Evolutionary conservation across 495 filamentous ascomycete species (phyloP).

Genomic region (Penicillium canariense): DNA sequence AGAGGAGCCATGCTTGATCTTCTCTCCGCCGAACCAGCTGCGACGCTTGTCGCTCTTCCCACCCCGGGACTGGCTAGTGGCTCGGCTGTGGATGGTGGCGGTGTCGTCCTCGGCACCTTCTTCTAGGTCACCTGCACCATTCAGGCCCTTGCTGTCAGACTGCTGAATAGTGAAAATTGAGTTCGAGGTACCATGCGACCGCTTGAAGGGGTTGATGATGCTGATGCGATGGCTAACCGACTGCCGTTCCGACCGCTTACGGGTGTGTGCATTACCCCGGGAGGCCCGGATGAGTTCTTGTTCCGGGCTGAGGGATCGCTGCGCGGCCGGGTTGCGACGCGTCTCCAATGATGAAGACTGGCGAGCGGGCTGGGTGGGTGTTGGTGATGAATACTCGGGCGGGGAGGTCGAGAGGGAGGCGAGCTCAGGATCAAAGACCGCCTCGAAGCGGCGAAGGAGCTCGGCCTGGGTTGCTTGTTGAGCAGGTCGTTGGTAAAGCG

Average conservation of each 20-base stretch:
- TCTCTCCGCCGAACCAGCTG: slow-evolving; percentile 42
- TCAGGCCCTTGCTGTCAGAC: slow-evolving; percentile 26
- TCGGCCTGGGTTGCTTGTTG: slow-evolving; percentile 59
- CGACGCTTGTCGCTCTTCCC: slow-evolving; percentile 38
- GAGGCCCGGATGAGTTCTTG: slow-evolving; percentile 38
- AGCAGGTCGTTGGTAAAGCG: slow-evolving; percentile 59
- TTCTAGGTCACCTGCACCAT: slow-evolving; percentile 18
- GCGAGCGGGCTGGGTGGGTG: slow-evolving; percentile 21
- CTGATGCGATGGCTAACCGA: slow-evolving; percentile 49
- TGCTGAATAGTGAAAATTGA: slow-evolving; percentile 38
- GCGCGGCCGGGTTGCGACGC: slow-evolving; percentile 24
- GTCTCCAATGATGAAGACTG: slow-evolving; percentile 26
- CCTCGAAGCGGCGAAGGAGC: slow-evolving; percentile 48
- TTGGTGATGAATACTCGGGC: slow-evolving; percentile 24
- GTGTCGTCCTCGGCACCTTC: slow-evolving; percentile 39
- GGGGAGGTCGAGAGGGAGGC: slow-evolving; percentile 28
- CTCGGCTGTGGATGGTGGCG: slow-evolving; percentile 45
- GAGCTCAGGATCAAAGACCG: slow-evolving; percentile 50
- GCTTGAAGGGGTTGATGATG: slow-evolving; percentile 50
- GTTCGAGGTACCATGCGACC: slow-evolving; percentile 36
- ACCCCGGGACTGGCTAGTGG: slow-evolving; percentile 40
- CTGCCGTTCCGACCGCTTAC: slow-evolving; percentile 38
- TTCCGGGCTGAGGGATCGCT: slow-evolving; percentile 40
- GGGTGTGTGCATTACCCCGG: slow-evolving; percentile 29
- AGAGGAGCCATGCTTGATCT: slow-evolving; percentile 37